Conservation (phyloP, 208 protist species). For the Wallacemonas sp. region DNA sequence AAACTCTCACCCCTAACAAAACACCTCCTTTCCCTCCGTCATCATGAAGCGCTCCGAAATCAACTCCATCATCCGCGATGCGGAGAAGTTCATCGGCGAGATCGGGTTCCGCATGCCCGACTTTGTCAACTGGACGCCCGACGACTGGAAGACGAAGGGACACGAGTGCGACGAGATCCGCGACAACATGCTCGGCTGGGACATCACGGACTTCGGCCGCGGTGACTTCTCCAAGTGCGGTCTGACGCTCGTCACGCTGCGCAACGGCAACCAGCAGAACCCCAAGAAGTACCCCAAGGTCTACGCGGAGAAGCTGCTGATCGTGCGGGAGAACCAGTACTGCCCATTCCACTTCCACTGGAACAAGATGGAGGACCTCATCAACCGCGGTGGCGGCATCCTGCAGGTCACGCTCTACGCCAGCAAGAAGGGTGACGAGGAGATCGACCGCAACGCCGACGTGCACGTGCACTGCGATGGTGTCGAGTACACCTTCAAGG, state of each 20-base stretch:
- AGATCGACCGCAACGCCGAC: constrained; percentile 13
- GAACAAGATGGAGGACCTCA: constrained; percentile 21
- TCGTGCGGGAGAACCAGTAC: constrained; percentile 15
- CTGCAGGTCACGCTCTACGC: constrained; percentile 12
- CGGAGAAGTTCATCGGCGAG: constrained; percentile 19
- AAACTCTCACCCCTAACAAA: constrained; percentile 1
- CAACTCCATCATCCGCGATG: constrained; percentile 17
- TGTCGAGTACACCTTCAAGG: constrained; percentile 13
- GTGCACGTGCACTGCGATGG: constrained; percentile 19
- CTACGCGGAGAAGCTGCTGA: constrained; percentile 14
- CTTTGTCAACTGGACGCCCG: constrained; percentile 19
- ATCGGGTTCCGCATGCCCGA: constrained; percentile 22
- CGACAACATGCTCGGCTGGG: constrained; percentile 22
- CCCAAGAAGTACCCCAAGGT: constrained; percentile 14
- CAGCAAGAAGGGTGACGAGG: constrained; percentile 13
- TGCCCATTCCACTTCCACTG: constrained; percentile 22
- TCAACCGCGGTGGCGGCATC: constrained; percentile 21
- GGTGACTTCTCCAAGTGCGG: constrained; percentile 18
- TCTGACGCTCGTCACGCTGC: constrained; percentile 15
- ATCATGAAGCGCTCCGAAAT: constrained; percentile 24
- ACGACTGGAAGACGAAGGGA: constrained; percentile 17
- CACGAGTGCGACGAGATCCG: constrained; percentile 13
- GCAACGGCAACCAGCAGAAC: constrained; percentile 14
- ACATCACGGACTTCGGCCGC: constrained; percentile 23
- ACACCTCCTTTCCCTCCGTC: not conserved